Base-by-base conservation (phyloP, 805 yeast species). In the Wickerhamiella domercqiae region DNA sequence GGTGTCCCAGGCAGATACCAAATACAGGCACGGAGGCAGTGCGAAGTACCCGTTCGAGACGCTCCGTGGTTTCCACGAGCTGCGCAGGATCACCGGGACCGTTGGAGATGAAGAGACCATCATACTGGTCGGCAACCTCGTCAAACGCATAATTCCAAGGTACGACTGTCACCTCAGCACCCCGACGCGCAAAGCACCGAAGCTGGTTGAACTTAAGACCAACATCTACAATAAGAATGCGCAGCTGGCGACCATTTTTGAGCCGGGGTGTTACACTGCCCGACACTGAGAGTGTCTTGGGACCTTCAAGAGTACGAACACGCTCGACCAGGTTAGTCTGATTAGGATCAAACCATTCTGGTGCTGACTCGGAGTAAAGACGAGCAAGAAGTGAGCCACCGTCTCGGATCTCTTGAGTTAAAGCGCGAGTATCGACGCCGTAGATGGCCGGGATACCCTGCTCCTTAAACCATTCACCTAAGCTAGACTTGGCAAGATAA, bases 81-180 rank as follows among this genome's bases (percentile, higher is more conserved):
- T 80, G 82, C 32, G 90, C 71, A 40, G 99, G 99, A 64, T 90
- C 97, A 72, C 99, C 99, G 21, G 99, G 99, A 66, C 99, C 99
- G 62, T 90, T 90, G 39, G 96, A 86, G 47, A 87, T 67, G 62
- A 90, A 90, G 52, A 90, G 68, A 67, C 98, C 99, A 59, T 90
- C 98, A 57, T 78, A 90, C 45, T 74, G 68, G 29, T 31, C 31
- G n/a, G 40, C 42, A 60, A 83, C 94, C 36, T 61, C 53, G 44
- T 79, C 65, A 59, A 79, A 77, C 60, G 84, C 94, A 56, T 84
- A 75, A 58, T 90, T 77, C 86, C 87, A 87, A 43, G 98, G 97
- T 34, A 90, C 96, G 39, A 90, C 96, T 56, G 75, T 72, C 49
- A 90, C 68, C 63, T 93, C 96, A 37, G 90, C 95, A 59, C 99